Base-by-base conservation (phyloP, 1,284 basidiomycete species). In the Puccinia sorghi region DNA sequence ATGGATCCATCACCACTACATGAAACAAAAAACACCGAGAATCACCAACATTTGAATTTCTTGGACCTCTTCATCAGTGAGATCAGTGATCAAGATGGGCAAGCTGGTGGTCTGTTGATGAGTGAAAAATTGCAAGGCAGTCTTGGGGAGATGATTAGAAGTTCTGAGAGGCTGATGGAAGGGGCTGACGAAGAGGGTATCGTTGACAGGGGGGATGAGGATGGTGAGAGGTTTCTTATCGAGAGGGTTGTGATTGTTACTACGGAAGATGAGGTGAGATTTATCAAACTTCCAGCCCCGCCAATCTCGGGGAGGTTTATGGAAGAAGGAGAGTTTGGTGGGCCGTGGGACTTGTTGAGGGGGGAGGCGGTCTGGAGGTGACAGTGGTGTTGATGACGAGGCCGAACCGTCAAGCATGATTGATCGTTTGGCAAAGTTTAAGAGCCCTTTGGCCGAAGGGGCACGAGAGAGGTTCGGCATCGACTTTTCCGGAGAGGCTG, bases 231-330 rank as follows among this genome's bases (percentile, higher is more conserved):
- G 15, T 20, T n/a, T 43, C 25, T 43, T 66, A 12, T 67, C 12
- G 37, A 22, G 27, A 25, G 46, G 6, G 4, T 67, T 67, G 22
- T 67, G 17, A 39, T 46, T 22, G 2, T 39, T 22, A 39, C 12
- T 52, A 8, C 64, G 41, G 22, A 67, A 67, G 41, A 48, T 46
- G 27, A 67, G 22, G 27, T 46, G 41, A 67, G 64, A 67, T 52
- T 67, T 67, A 27, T 67, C 64, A 27, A 67, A 67, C 20, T 67
- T 67, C 64, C 64, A 67, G 48, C 64, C 64, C 2, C 13, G 11
- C 64, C 64, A 67, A 48, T 67, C 64, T 39, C 64, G 64, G 1
- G 64, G 64, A 25, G 64, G 64, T 67, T 67, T 67, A 48, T 67
- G 25, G 17, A 67, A 52, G 64, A 67, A 67, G 22, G 64, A 25